Conservation (phyloP, 2,329 filamentous ascomycete genomes). For the Claviceps sp. region DNA sequence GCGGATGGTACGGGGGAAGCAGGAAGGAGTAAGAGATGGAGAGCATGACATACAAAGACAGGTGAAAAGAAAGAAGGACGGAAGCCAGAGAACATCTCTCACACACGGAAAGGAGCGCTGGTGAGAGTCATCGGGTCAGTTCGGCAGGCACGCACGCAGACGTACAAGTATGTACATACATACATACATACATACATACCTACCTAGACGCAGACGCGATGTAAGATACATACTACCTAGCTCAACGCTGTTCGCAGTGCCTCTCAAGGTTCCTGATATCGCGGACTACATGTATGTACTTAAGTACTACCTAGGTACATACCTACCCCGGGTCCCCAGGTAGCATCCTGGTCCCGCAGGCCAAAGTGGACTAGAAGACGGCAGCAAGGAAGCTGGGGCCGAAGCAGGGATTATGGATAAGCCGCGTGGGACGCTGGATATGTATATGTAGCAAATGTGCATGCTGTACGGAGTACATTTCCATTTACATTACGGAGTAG, state of each 20-base stretch:
- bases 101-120: neutral
- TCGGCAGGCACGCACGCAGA: neutral
- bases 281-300: neutral
- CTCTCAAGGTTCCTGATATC: too few relatives aligned
- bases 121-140: neutral
- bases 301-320: too few relatives aligned
- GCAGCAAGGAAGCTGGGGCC: neutral
- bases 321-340: too few relatives aligned
- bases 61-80: neutral
- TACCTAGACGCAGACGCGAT: neutral
- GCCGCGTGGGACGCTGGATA: neutral
- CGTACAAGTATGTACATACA: neutral
- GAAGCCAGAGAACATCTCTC: constrained; percentile 1
- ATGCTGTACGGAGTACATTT: too few relatives aligned
- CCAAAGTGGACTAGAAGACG: neutral
- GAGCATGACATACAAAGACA: neutral
- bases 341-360: neutral
- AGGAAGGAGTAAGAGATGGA: neutral
- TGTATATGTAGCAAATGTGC: neutral
- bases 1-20: neutral
- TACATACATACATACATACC: too few relatives aligned
- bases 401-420: neutral
- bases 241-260: too few relatives aligned
- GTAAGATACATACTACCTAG: too few relatives aligned
- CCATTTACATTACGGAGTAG: neutral